These are phyloP conservation scores for Podospora sp. DNA, from an alignment of 495 filamentous ascomycete species.

Conservation along the genomic window DNA sequence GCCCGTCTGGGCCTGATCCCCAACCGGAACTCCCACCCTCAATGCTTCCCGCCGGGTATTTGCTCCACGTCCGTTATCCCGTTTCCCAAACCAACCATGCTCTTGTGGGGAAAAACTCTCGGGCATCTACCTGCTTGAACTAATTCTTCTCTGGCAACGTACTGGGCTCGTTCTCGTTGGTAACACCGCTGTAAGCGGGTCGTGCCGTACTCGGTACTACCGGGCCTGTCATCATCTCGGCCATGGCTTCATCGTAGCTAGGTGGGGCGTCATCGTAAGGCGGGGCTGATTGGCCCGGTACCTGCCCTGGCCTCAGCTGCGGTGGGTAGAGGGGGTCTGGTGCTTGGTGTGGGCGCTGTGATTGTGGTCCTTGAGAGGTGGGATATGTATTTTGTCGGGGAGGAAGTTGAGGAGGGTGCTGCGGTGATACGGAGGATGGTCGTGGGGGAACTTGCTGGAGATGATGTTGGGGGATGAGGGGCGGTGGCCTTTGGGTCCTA, in stretches of 20 bases:
- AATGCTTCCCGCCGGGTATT: constrained; percentile 1
- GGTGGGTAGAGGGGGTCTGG: constrained; percentile 51
- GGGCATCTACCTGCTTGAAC: background rate
- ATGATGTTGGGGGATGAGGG: constrained; percentile 22
- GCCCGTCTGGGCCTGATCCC: background rate
- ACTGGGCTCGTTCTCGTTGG: constrained; percentile 52
- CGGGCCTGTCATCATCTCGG: constrained; percentile 62
- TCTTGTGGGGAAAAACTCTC: background rate
- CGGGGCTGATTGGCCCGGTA: constrained; percentile 31
- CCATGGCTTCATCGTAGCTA: constrained; percentile 91
- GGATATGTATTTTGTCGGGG: background rate
- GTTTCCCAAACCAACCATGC: background rate
- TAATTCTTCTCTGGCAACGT: constrained; percentile 43
- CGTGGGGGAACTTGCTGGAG: constrained; percentile 30
- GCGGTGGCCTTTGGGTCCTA: constrained; percentile 15
- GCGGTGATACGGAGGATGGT: constrained; percentile 9
- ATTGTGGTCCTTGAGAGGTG: constrained; percentile 23
- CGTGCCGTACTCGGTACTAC: constrained; percentile 37
- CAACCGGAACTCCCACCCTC: background rate
- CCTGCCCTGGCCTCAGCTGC: constrained; percentile 45
- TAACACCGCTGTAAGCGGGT: constrained; percentile 53
- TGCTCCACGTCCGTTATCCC: background rate
- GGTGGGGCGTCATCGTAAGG: constrained; percentile 68
- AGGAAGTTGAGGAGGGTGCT: constrained; percentile 11
- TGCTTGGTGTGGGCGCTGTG: constrained; percentile 24